A percentile compares a stretch with the other conserved stretches of the same genome.
Evolutionary conservation across 495 filamentous ascomycete genomes (phyloP).

Genomic region (Aeminium ludgeri): DNA sequence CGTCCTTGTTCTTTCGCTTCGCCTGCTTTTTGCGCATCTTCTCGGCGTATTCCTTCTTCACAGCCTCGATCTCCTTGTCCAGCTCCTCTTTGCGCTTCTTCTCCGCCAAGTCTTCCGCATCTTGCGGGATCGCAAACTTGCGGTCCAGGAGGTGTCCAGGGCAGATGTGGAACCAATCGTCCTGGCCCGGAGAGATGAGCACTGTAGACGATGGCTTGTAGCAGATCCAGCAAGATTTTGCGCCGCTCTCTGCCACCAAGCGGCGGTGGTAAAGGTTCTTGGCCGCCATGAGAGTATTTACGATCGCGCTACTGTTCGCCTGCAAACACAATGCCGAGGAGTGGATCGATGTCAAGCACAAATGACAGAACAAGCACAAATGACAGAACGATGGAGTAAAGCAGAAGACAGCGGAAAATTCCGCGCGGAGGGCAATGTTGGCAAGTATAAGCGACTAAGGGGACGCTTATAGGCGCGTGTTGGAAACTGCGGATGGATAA

Average conservation of each 20-base stretch:
- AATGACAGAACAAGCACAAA: too few relatives aligned
- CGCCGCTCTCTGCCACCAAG: slow-evolving; percentile 65
- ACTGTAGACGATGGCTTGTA: slow-evolving; percentile 77
- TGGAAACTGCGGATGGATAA: too few relatives aligned
- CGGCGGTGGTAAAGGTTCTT: slow-evolving; percentile 72
- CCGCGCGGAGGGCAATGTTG: too few relatives aligned
- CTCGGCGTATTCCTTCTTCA: slow-evolving; percentile 75
- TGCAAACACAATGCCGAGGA: too few relatives aligned
- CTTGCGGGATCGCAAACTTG: slow-evolving; percentile 65
- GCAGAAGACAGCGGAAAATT: too few relatives aligned
- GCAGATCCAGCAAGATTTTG: slow-evolving; percentile 78
- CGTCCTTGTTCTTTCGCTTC: slow-evolving; percentile 31
- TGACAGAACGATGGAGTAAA: too few relatives aligned
- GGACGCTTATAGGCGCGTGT: too few relatives aligned
- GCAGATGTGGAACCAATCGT: slow-evolving; percentile 95
- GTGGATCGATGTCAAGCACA: too few relatives aligned
- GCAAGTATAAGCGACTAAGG: too few relatives aligned
- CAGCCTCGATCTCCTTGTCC: slow-evolving; percentile 32
- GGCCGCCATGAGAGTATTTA: background rate
- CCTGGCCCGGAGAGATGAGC: slow-evolving; percentile 76
- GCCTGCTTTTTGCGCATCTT: slow-evolving; percentile 59
- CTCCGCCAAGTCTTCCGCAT: slow-evolving; percentile 48
- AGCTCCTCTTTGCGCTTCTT: slow-evolving; percentile 32
- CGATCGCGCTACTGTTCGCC: too few relatives aligned
- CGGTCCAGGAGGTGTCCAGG: slow-evolving; percentile 67